Base-by-base conservation (phyloP, 495 filamentous ascomycete species). In the Neurospora sp. region DNA sequence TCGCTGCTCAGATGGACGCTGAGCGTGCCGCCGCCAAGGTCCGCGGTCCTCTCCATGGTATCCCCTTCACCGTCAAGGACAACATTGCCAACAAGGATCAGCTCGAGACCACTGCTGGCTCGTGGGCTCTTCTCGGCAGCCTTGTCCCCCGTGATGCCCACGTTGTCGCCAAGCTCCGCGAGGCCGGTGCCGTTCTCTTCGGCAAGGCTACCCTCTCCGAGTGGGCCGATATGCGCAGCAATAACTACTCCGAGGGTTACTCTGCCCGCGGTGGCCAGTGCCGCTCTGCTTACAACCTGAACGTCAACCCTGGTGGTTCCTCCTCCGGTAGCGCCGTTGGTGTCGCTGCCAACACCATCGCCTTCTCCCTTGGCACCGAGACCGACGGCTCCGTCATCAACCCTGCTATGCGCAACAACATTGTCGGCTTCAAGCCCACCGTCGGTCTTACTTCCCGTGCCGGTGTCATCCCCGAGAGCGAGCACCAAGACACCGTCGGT, bases 11-110 rank as follows among this genome's bases (percentile, higher is more conserved):
- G 40, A 82, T 90, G 22, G 91, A 93, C 78, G 77, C 74, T 0
- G 90, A 93, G 80, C 85, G 91, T 42, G 78, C 78, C 6, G 71
- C 78, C 1, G 89, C 89, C 14, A 82, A 76, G 40, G 81, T 89
- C 16, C 85, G 89, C 22, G 85, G 89, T 40, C 87, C 87, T 7
- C 84, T 93, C 1, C 91, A 94, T 77, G 90, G 91, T 27, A 91
- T 94, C 72, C 91, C 91, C 3, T 89, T 92, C 79, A 79, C 92
- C 20, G 86, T 92, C 74, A 93, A 93, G 80, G 90, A 93, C 69
- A 75, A 82, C 71, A 81, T 77, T 39, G 77, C 74, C 38, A 77
- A 75, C 76, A 85, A 76, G 78, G 79, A 76, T 75, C 82, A 74
- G 6, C 82, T 89, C 78, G 78, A 82, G 38, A 89, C 84, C 11